Percentiles rank a stretch among this genome's conserved stretches.
Evolutionary conservation across 2,329 filamentous ascomycete species (phyloP).

Genomic region (Grosmannia huntii): DNA sequence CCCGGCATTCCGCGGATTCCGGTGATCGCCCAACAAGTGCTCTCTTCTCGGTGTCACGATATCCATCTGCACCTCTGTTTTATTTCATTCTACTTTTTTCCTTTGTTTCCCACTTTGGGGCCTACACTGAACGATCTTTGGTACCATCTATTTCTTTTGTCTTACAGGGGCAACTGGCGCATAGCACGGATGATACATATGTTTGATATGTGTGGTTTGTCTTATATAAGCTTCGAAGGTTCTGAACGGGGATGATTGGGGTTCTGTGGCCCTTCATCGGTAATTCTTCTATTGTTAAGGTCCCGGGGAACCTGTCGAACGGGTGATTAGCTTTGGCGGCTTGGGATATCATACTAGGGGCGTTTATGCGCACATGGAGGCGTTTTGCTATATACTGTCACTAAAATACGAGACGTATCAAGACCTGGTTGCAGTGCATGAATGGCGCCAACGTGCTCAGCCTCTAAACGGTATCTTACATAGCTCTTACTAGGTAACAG

Average conservation of each 20-base stretch:
- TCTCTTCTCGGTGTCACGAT: not conserved
- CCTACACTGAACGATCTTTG: not conserved
- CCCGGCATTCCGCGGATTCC: constrained; percentile 12
- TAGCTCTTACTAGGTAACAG: no score
- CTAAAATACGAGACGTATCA: not conserved
- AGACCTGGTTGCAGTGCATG: not conserved
- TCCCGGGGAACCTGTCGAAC: not conserved
- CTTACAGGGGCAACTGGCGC: constrained; percentile 5
- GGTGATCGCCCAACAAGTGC: not conserved
- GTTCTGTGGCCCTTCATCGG: not conserved
- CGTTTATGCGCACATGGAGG: not conserved
- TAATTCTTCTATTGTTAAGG: not conserved
- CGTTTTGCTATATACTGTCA: not conserved
- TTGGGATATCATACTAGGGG: not conserved
- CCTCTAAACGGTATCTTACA: no score
- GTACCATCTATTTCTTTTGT: constrained; percentile 4
- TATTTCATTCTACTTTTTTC: not conserved
- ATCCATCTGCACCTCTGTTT: not conserved
- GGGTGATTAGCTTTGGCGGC: not conserved
- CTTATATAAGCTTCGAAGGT: not conserved
- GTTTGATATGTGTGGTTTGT: constrained; percentile 3
- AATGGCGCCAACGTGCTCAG: not conserved
- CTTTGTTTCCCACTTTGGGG: not conserved
- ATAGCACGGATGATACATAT: constrained; percentile 11
- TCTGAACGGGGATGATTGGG: not conserved